These are phyloP conservation scores for Penicillium sp. DNA, from an alignment of 2,329 filamentous ascomycete genomes.

Conservation along the genomic window DNA sequence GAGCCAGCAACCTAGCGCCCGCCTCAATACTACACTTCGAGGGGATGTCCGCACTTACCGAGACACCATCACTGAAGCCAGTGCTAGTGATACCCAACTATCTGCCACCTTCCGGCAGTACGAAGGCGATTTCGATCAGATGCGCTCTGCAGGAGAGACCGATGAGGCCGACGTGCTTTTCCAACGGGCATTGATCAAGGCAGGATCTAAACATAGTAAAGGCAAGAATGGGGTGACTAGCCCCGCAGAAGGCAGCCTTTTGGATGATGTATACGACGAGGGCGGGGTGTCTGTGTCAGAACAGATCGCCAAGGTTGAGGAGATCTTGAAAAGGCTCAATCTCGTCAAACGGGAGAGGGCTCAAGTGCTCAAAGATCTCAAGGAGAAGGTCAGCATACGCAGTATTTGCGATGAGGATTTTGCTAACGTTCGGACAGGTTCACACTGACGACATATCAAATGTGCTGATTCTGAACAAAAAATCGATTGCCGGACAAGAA, in stretches of 20 bases:
- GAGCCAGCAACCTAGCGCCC: slow-evolving; percentile 93
- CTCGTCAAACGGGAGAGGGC: slow-evolving; percentile 87
- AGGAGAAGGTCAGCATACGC: slow-evolving; percentile 75
- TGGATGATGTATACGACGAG: slow-evolving; percentile 92
- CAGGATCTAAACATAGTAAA: slow-evolving; percentile 56
- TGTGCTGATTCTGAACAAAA: slow-evolving; percentile 96
- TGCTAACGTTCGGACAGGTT: slow-evolving; percentile 55
- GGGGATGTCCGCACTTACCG: slow-evolving; percentile 84
- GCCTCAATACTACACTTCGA: slow-evolving; percentile 81
- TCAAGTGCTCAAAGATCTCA: slow-evolving; percentile 92
- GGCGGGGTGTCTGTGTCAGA: slow-evolving; percentile 76
- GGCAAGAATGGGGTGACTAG: slow-evolving; percentile 62
- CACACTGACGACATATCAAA: slow-evolving; percentile 97
- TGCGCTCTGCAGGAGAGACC: slow-evolving; percentile 82
- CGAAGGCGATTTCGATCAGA: slow-evolving; percentile 87
- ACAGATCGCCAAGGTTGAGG: slow-evolving; percentile 85
- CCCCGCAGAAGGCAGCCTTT: slow-evolving; percentile 69
- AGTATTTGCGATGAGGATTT: not conserved
- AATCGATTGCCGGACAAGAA: slow-evolving; percentile 89
- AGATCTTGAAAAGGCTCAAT: slow-evolving; percentile 84
- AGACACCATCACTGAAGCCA: slow-evolving; percentile 84
- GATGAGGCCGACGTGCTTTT: slow-evolving; percentile 87
- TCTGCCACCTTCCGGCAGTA: slow-evolving; percentile 81
- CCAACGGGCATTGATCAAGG: slow-evolving; percentile 78
- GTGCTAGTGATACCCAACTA: slow-evolving; percentile 78